Percentiles rank a stretch among this genome's conserved stretches.
phyloP scores from a whole-genome alignment of 192 early-diverging fungal species.

The Coemansia sp. region DNA sequence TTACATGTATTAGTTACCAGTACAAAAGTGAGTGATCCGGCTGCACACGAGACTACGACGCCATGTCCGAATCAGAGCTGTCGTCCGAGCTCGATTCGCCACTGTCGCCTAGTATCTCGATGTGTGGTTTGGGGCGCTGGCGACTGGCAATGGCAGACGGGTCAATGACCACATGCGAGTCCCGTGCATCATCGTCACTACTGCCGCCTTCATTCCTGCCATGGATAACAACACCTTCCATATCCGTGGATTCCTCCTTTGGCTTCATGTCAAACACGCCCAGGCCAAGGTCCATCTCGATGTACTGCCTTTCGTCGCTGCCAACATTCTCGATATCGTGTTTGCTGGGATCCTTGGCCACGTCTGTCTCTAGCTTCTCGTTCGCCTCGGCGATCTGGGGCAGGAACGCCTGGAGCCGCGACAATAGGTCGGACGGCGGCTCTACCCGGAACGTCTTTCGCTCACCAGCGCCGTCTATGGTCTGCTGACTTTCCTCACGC shows the following conservation, averaged over 20 bases:
- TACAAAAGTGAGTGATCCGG: no score
- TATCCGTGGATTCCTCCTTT: slow-evolving; percentile 7
- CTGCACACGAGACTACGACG: background rate
- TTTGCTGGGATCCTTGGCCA: slow-evolving; percentile 24
- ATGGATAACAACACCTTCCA: slow-evolving; percentile 16
- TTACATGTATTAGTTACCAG: no score
- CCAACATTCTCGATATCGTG: slow-evolving; percentile 42
- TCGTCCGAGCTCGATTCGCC: background rate
- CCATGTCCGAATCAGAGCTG: slow-evolving; percentile 4
- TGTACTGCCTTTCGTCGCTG: slow-evolving; percentile 29
- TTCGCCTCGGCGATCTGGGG: slow-evolving; percentile 48
- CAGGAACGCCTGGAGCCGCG: slow-evolving; percentile 35
- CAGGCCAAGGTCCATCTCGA: slow-evolving; percentile 45
- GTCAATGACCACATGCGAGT: background rate
- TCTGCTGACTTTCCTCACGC: no score
- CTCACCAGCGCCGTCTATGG: no score
- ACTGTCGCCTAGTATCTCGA: slow-evolving; percentile 4
- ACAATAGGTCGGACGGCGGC: slow-evolving; percentile 33
- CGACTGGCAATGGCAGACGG: slow-evolving; percentile 12
- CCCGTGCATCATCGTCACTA: background rate
- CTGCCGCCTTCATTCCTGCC: background rate
- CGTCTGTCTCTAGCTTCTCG: slow-evolving; percentile 21
- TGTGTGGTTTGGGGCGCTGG: slow-evolving; percentile 11
- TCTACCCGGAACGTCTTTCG: slow-evolving; percentile 39
- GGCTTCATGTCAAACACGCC: slow-evolving; percentile 47